Base-by-base conservation (phyloP, 441 rosid species). In the Gossypium aridum region DNA sequence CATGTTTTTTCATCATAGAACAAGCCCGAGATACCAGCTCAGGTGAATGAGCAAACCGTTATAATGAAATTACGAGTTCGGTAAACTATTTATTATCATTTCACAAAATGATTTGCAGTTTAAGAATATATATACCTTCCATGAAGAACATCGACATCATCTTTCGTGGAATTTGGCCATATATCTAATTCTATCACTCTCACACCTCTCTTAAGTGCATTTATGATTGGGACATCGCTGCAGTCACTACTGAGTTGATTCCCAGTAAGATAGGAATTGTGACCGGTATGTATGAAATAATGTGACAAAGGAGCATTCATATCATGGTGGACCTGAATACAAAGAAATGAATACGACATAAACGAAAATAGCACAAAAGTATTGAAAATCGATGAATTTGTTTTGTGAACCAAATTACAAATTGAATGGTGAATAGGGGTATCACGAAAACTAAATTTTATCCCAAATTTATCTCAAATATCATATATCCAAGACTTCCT, bases 161-260 rank as follows among this genome's bases (percentile, higher is more conserved):
- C 90, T 64, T 93, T 90, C 20, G 79, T 67, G 12, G 97, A 87
- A 83, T 93, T 92, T 0, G 99, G 99, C 99, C 97, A 96, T 62
- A 96, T 79, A 85, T 96, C 99, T 68, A 96, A 82, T 74, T 96
- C 97, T 74, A 96, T 87, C 13, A 92, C 99, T 70, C 98, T 84
- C 20, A 95, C 98, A 54, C 99, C 99, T 80, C 71, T 84, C 71
- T 85, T 60, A 77, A 95, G 78, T 1, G 98, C 97, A 16, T 77
- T 53, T 76, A 90, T 84, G 78, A 92, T 93, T 6, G 98, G 99
- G 26, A 82, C 79, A 37, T 90, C 94, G 31, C 99, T 95, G 85
- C 98, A 92, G 72, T 91, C 97, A 72, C 99, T 95, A 64, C 88
- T 95, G 14, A 95, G 91, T 75, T 95, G 99, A 83, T 95, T 95